Evolutionary conservation across 208 protist genomes (phyloP).

Genomic region (Trypanosomatidae sp.): DNA sequence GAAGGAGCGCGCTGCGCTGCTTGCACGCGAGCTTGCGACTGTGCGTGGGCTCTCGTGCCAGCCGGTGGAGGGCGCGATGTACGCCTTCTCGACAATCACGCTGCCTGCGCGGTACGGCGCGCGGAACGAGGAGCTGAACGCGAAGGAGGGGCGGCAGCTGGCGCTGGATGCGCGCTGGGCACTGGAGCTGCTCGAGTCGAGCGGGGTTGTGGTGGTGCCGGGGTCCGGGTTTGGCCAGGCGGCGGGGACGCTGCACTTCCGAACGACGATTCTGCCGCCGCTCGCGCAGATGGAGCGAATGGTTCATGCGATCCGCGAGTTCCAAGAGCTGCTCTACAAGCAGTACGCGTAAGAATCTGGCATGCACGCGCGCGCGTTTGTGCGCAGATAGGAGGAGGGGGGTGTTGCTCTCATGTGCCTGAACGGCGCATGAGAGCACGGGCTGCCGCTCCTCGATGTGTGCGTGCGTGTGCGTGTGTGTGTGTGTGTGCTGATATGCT

Average conservation of each 20-base stretch:
- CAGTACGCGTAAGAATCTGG: constrained; percentile 32
- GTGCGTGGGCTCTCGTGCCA: constrained; percentile 95
- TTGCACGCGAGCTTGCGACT: constrained; percentile 89
- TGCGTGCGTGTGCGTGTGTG: neutral
- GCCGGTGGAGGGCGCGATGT: constrained; percentile 96
- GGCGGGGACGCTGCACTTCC: constrained; percentile 97
- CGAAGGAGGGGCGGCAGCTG: constrained; percentile 64
- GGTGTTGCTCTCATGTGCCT: neutral
- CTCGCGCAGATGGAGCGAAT: constrained; percentile 95
- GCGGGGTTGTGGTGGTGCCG: constrained; percentile 96
- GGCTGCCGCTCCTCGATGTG: neutral
- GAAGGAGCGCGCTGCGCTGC: constrained; percentile 56
- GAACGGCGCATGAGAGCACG: too few relatives aligned
- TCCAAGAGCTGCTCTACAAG: constrained; percentile 67
- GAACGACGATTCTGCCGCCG: constrained; percentile 98
- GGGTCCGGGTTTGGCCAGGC: constrained; percentile 97
- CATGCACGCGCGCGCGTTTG: neutral
- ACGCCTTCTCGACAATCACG: constrained; percentile 96
- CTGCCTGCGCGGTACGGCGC: constrained; percentile 83
- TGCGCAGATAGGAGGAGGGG: too few relatives aligned
- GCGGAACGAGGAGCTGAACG: constrained; percentile 58
- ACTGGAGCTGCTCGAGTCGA: constrained; percentile 95
- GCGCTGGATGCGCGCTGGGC: constrained; percentile 96
- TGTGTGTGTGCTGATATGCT: neutral
- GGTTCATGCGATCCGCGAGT: constrained; percentile 57